phyloP scores from a whole-genome alignment of 331 rosid species.

The Spiraea crenata region DNA sequence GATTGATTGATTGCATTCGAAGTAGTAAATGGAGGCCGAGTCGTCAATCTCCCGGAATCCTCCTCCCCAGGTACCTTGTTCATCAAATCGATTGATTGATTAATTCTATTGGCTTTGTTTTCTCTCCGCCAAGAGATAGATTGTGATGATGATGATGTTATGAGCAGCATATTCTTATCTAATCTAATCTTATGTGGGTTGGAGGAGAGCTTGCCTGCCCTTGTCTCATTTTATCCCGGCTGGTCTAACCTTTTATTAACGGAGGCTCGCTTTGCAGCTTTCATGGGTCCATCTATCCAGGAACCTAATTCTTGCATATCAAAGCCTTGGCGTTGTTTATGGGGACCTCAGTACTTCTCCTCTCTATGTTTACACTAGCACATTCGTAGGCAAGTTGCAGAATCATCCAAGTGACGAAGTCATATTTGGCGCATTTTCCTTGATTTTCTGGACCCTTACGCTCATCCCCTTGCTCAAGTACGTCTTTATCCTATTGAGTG shows the following conservation, averaged over 20 bases:
- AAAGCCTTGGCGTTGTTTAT: constrained; percentile 93
- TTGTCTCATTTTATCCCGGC: not conserved
- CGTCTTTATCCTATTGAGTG: constrained; percentile 74
- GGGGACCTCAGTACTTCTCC: constrained; percentile 98
- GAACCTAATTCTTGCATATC: constrained; percentile 83
- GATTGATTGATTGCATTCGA: too few relatives aligned
- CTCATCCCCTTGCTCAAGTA: constrained; percentile 79
- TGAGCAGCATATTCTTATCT: too few relatives aligned
- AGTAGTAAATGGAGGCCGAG: constrained; percentile 51
- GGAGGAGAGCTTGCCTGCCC: too few relatives aligned
- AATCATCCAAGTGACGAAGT: constrained; percentile 63
- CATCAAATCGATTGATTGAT: too few relatives aligned
- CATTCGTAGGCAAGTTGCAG: constrained; percentile 57
- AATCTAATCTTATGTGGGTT: too few relatives aligned
- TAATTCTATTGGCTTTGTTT: too few relatives aligned
- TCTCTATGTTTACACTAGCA: constrained; percentile 80
- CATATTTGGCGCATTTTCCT: constrained; percentile 83
- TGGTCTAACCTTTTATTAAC: constrained; percentile 1
- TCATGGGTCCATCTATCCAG: constrained; percentile 62
- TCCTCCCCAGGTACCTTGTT: constrained; percentile 17
- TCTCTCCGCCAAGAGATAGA: too few relatives aligned
- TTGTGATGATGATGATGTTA: too few relatives aligned
- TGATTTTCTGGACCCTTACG: constrained; percentile 93
- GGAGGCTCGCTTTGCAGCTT: constrained; percentile 51
- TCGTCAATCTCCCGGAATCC: constrained; percentile 37